Conservation (phyloP, 768 basidiomycete species). For the Porphyrellus cyaneotinctus region DNA sequence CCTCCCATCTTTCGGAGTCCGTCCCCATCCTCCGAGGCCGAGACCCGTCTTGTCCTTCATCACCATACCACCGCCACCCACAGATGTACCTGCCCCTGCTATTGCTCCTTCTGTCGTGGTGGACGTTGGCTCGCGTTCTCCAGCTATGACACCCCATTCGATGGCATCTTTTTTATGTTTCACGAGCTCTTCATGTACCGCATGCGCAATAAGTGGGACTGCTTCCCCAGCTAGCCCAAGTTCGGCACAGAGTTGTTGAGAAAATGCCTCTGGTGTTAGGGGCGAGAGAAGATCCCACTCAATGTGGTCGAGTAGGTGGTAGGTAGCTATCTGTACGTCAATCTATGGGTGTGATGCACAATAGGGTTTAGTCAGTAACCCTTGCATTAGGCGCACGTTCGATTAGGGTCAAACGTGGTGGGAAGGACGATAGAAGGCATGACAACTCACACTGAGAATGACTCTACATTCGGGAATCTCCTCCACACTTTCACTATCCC, state of each 20-base stretch:
- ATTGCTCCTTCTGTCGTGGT: constrained; percentile 16
- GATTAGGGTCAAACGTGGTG: constrained; percentile 11
- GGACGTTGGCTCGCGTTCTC: constrained; percentile 37
- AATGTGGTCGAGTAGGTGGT: constrained; percentile 91
- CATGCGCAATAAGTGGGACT: constrained; percentile 83
- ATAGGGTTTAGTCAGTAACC: constrained; percentile 8
- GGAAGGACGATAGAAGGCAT: constrained; percentile 7
- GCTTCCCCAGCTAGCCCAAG: constrained; percentile 88
- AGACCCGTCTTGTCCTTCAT: constrained; percentile 81
- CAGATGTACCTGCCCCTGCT: constrained; percentile 5
- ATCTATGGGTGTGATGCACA: constrained; percentile 49
- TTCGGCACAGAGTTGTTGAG: constrained; percentile 74
- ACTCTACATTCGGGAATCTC: constrained; percentile 78
- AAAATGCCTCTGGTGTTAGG: constrained; percentile 84
- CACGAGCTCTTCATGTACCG: constrained; percentile 91
- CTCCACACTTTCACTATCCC: constrained; percentile 47
- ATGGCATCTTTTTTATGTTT: constrained; percentile 94
- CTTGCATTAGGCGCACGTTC: constrained; percentile 14
- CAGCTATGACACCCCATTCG: constrained; percentile 87
- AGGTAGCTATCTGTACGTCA: constrained; percentile 91
- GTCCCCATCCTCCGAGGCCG: constrained; percentile 68
- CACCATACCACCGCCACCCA: constrained; percentile 43
- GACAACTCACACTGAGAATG: constrained; percentile 61
- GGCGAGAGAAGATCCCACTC: constrained; percentile 98
- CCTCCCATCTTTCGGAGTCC: constrained; percentile 71